Evolutionary conservation across 225 moss, liverwort and hornwort genomes (phyloP), one percentile per base, ranked within the genome.

Genomic region (Marchantia paleacea): DNA sequence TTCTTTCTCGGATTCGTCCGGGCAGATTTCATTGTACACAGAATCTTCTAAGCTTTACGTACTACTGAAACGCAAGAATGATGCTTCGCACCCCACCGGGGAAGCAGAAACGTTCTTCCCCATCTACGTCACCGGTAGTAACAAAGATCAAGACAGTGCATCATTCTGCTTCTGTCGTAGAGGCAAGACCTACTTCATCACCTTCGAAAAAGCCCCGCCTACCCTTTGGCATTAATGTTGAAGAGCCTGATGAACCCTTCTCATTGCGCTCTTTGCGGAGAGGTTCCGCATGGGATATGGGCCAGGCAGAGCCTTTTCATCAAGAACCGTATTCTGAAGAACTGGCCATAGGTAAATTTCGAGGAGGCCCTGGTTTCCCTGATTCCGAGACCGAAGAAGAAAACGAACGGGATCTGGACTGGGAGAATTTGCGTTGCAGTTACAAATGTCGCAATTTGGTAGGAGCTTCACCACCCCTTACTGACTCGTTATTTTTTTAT

Each of bases 401-500:
- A 13, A 72, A 64, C 24, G 87, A 87, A 39, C 51, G 52, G 9
- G 87, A 84, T 15, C 82, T 87, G 39, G 87, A 85, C 50, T 84
- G 84, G 84, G 87, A 87, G 47, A 85, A 84, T 7, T 55, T 84
- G 52, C 82, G 77, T 60, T 87, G 87, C 82, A 87, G 84, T 72
- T 87, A 87, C 80, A 87, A 87, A 62, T 87, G 87, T 82, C 87
- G 84, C n/a, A 87, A 87, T 72, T 66, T 87, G 82, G 87, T 84
- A 62, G 22, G 76, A 48, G 0, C 25, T 68, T 55, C 54, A 22
- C 16, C 26, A 19, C 15, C 3, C 19, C 3, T 76, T 54, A 10
- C 25, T 25, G 52, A 4, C 69, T 9, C 16, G 18, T 26, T 47
- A 15, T 39, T 39, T 57, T 12, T 57, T 57, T 9, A 19, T 57